phyloP scores from a whole-genome alignment of 495 filamentous ascomycete genomes.

The Aspergillus steynii region DNA sequence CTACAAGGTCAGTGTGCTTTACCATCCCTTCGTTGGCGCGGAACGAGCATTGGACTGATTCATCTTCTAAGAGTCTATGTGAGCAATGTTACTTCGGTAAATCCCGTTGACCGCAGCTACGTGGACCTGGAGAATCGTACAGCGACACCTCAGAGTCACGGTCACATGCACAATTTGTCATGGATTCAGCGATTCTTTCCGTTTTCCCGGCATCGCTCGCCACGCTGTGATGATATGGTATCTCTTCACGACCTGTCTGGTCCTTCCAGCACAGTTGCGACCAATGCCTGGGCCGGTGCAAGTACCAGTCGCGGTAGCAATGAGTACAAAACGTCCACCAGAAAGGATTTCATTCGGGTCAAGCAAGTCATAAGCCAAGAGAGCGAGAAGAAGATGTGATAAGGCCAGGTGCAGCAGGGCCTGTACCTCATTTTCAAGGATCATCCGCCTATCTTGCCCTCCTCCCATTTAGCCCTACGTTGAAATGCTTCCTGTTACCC shows the following conservation, averaged over 20 bases:
- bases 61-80: conserved; percentile 8
- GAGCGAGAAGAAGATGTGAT: conserved; percentile 31
- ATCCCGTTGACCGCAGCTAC: conserved; percentile 5
- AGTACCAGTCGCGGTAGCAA: conserved; percentile 27
- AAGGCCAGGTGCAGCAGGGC: background rate
- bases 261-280: conserved; percentile 29
- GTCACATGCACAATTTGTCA: conserved; percentile 5
- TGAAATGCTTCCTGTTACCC: background rate
- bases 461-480: background rate
- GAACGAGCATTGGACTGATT: background rate
- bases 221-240: conserved; percentile 13
- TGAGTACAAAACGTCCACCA: conserved; percentile 17
- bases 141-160: background rate
- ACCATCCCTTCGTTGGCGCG: background rate
- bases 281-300: conserved; percentile 40
- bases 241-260: conserved; percentile 23
- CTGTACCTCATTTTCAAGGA: background rate
- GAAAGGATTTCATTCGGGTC: conserved; percentile 34
- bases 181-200: conserved; percentile 13
- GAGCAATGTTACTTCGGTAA: conserved; percentile 8
- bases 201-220: conserved; percentile 16
- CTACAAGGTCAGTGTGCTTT: conserved; percentile 19
- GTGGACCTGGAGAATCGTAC: conserved; percentile 31
- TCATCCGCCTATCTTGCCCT: too few relatives aligned
- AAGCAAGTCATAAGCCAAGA: conserved; percentile 43